These are phyloP conservation scores for Penicillium sp. DNA, from an alignment of 2,329 filamentous ascomycete genomes.

Conservation along the genomic window DNA sequence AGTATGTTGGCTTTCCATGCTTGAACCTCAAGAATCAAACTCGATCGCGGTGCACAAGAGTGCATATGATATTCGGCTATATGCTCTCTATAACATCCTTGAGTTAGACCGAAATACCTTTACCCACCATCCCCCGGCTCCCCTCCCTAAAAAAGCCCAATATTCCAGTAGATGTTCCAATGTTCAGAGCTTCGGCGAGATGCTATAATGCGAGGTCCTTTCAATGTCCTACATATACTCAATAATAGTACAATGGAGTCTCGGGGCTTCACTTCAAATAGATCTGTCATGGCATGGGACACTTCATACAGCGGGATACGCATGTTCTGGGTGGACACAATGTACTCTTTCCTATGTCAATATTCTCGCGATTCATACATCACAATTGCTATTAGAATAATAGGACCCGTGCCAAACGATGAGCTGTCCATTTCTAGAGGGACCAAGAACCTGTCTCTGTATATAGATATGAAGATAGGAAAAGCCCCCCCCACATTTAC, in stretches of 20 bases:
- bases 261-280: constrained; percentile 11
- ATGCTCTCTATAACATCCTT: too few species aligned
- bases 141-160: too few species aligned
- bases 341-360: constrained; percentile 15
- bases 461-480: too few species aligned
- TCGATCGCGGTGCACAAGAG: too few species aligned
- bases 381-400: not conserved
- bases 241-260: not conserved
- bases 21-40: too few species aligned
- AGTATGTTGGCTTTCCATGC: too few species aligned
- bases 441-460: not conserved
- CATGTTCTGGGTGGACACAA: constrained; percentile 14
- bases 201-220: too few species aligned
- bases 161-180: not conserved
- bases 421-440: not conserved
- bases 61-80: too few species aligned
- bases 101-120: too few species aligned
- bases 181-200: too few species aligned
- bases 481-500: not conserved
- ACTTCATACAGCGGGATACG: constrained; percentile 20
- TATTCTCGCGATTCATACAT: constrained; percentile 12
- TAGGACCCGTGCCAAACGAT: not conserved
- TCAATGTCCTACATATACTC: not conserved
- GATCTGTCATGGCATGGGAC: constrained; percentile 16
- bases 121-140: too few species aligned